These are phyloP conservation scores for Citrullus amarus DNA, from an alignment of 306 rosid genomes.

Conservation along the genomic window DNA sequence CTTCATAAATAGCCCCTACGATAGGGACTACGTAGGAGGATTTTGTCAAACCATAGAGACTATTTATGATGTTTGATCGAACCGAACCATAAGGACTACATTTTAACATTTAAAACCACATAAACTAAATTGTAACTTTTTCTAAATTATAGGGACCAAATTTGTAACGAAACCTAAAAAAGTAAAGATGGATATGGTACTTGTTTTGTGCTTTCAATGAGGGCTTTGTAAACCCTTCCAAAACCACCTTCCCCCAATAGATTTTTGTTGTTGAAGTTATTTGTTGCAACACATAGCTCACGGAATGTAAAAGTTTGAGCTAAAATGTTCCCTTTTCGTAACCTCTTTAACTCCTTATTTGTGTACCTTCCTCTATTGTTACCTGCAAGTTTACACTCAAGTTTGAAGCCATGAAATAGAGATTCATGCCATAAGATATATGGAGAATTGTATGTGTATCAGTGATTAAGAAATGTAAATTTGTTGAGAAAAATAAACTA, in stretches of 20 bases:
- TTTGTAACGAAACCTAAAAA: too few species aligned
- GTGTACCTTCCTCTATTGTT: slow-evolving; percentile 34
- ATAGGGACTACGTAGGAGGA: too few species aligned
- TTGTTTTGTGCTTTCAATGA: slow-evolving; percentile 31
- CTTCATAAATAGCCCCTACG: too few species aligned
- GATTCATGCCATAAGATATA: too few species aligned
- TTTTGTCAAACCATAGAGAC: too few species aligned
- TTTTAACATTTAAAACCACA: too few species aligned
- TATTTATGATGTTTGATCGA: too few species aligned
- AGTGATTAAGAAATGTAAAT: not conserved
- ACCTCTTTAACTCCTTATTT: slow-evolving; percentile 35
- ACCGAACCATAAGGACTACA: too few species aligned
- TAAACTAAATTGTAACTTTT: too few species aligned
- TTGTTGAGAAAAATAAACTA: not conserved
- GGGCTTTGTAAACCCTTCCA: slow-evolving; percentile 76
- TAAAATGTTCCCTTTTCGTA: slow-evolving; percentile 57
- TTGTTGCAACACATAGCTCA: slow-evolving; percentile 63
- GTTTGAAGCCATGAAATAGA: too few species aligned
- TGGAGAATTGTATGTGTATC: too few species aligned
- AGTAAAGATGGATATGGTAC: slow-evolving; percentile 17
- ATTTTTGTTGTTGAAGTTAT: slow-evolving; percentile 43
- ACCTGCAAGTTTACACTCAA: slow-evolving; percentile 16
- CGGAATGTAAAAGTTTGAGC: slow-evolving; percentile 41
- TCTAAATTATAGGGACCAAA: too few species aligned
- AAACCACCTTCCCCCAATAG: slow-evolving; percentile 94